Conservation (phyloP, 2,329 filamentous ascomycete species). For the Hypoxylon sp. region DNA sequence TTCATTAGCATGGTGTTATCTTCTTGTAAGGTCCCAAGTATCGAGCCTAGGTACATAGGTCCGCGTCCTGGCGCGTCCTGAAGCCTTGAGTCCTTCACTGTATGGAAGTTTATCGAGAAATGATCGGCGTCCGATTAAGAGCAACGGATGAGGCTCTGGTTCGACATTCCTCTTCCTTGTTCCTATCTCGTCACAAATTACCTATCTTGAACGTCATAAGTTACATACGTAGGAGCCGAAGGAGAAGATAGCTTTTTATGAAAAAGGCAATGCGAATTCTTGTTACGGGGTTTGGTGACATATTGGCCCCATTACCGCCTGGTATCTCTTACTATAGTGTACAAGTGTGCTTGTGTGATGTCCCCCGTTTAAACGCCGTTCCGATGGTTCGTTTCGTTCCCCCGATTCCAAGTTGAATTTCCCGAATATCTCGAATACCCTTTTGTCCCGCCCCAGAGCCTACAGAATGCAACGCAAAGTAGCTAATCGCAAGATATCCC, state of each 20-base stretch:
- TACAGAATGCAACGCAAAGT: constrained; percentile 32
- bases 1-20: neutral
- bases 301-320: constrained; percentile 33
- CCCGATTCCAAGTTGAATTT: constrained; percentile 20
- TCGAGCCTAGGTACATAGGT: too few species aligned
- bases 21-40: neutral
- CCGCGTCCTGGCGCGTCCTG: neutral
- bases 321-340: constrained; percentile 41
- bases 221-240: neutral
- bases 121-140: constrained; percentile 1
- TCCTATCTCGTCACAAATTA: neutral
- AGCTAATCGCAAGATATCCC: constrained; percentile 36
- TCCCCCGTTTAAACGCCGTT: constrained; percentile 35
- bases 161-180: neutral
- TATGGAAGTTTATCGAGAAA: neutral
- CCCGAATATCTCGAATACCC: constrained; percentile 24
- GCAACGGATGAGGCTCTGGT: neutral
- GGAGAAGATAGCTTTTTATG: neutral
- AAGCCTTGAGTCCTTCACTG: neutral
- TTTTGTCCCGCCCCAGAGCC: constrained; percentile 18
- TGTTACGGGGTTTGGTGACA: constrained; percentile 31
- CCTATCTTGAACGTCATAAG: constrained; percentile 2
- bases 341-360: constrained; percentile 18
- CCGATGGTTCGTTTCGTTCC: constrained; percentile 17
- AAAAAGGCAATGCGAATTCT: constrained; percentile 27